Base-by-base conservation (phyloP, 163 green algal species). In the Trebouxia gelatinosa region DNA sequence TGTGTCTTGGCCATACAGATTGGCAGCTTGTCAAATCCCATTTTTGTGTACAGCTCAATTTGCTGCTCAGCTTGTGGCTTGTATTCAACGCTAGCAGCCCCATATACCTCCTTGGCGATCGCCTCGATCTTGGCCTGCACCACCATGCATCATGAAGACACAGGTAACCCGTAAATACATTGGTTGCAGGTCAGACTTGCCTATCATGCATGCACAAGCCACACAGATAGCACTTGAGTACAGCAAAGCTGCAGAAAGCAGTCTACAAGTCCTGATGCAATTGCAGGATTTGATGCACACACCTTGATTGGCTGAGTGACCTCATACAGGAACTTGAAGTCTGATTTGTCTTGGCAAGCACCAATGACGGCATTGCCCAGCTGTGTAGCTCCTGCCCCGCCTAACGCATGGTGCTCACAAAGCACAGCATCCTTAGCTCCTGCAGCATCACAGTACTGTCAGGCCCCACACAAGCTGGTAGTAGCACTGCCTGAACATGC, bases 1-100 rank as follows among this genome's bases (percentile, higher is more conserved):
- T 99, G 96, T 61, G 96, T 99, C 87, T 99, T 99, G 72, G 96
- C 96, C 93, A 99, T 99, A 89, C 96, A 99, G 75, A 99, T 96
- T 50, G 96, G 96, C 77, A 99, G 89, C 29, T 90, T 83, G 75
- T 82, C 88, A 76, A 97, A 98, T 29, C 96, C 96, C 87, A 97
- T 93, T 50, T 75, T 78, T 0, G 85, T 94, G 85, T 91, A 95
- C 48, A 88, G 81, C 65, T 91, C 89, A 35, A 99, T 96, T 75
- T 92, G 70, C 11, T 83, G 85, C 82, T 98, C 91, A 4, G 96
- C 95, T 81, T 95, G 89, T 6, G 86, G 81, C 38, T 79, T 85
- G 86, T 95, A 98, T 81, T 94, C 86, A 6, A 99, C 94, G 3
- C 79, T 85, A 1, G 82, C 85, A 0, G 96, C 96, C 40, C 90